These are phyloP conservation scores for Cladosporium sp. DNA, from an alignment of 2,329 filamentous ascomycete genomes.

Conservation along the genomic window DNA sequence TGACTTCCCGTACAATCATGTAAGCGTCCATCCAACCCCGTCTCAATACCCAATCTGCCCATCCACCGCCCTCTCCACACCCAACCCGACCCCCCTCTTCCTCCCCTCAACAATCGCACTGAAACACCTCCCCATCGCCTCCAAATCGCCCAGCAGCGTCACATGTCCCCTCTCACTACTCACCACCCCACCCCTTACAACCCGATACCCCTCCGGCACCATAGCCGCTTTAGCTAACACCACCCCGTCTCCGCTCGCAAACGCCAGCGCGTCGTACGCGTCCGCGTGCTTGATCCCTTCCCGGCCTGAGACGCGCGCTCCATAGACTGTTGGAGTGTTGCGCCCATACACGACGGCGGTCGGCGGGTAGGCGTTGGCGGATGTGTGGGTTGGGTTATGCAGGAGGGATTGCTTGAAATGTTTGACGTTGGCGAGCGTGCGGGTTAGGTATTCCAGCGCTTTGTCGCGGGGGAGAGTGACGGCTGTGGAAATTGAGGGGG, in stretches of 20 bases:
- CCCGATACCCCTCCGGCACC: conserved; percentile 73
- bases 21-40: too few species aligned
- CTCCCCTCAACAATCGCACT: conserved; percentile 64
- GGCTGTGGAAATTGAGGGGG: conserved; percentile 31
- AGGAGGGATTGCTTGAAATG: conserved; percentile 72
- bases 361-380: conserved; percentile 74
- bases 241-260: conserved; percentile 84
- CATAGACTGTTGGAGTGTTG: conserved; percentile 78
- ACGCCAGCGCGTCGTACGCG: conserved; percentile 81
- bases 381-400: conserved; percentile 57
- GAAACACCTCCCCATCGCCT: conserved; percentile 72
- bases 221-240: conserved; percentile 81
- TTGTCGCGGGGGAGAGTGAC: conserved; percentile 53
- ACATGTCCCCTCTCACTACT: conserved; percentile 83
- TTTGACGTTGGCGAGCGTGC: conserved; percentile 67
- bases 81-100: conserved; percentile 67
- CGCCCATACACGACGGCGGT: conserved; percentile 82
- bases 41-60: neutral
- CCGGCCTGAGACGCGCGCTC: conserved; percentile 66
- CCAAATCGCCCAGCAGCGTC: conserved; percentile 77
- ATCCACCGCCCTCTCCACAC: conserved; percentile 25
- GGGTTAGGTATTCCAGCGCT: conserved; percentile 65
- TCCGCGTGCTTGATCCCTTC: conserved; percentile 73
- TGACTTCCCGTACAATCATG: too few species aligned
- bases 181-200: conserved; percentile 69